These are phyloP conservation scores for Tilletia setariae DNA, from an alignment of 1,284 basidiomycete genomes.

Conservation along the genomic window DNA sequence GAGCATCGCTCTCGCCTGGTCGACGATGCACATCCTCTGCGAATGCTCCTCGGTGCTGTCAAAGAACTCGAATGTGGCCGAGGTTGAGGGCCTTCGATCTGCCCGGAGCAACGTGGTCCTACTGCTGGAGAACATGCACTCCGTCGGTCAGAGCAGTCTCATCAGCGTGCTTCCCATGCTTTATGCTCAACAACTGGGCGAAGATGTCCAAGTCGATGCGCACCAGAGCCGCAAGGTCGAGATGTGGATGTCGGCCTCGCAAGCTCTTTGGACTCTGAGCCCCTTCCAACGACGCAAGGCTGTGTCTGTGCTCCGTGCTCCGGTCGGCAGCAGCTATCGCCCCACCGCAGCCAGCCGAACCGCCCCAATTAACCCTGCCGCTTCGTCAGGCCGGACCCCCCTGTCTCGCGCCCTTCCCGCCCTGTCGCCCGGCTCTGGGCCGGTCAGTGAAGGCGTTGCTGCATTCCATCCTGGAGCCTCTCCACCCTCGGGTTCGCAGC, in stretches of 20 bases:
- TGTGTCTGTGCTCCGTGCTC: background rate
- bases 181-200: slow-evolving; percentile 1
- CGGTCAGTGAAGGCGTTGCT: too few species aligned
- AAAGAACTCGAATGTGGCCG: background rate
- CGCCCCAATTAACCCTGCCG: background rate
- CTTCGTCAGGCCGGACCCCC: too few species aligned
- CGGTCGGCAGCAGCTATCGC: slow-evolving; percentile 3
- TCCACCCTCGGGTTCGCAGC: too few species aligned
- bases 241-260: background rate
- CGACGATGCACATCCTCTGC: slow-evolving; percentile 6
- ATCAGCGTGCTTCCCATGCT: slow-evolving; percentile 6
- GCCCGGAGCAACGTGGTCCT: slow-evolving; percentile 5
- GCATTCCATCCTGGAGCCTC: too few species aligned
- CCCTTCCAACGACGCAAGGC: background rate
- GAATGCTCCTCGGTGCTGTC: slow-evolving; percentile 2
- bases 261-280: background rate
- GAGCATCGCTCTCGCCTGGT: background rate
- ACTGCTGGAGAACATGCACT: slow-evolving; percentile 12
- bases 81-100: slow-evolving; percentile 3
- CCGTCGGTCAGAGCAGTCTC: background rate
- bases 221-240: background rate
- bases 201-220: too few species aligned
- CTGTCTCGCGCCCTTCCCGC: too few species aligned
- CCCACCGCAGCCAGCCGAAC: background rate
- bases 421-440: too few species aligned